A percentile compares a stretch with the other conserved stretches of the same genome.
These are phyloP conservation scores for Vigna reflexopilosa DNA, from an alignment of 306 rosid species.

Conservation along the genomic window DNA sequence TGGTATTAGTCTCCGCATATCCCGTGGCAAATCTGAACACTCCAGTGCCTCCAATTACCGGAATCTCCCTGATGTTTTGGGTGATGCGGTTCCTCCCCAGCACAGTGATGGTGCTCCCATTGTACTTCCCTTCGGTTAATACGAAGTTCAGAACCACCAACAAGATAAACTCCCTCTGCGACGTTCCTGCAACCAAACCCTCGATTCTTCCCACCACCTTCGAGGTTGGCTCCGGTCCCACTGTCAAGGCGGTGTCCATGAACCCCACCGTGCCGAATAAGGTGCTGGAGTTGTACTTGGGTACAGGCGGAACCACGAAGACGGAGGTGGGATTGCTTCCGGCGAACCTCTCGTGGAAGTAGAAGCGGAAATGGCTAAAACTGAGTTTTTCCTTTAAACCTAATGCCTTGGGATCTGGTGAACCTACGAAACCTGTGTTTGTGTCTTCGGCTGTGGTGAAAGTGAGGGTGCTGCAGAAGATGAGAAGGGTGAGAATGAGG, in stretches of 20 bases:
- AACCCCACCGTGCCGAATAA: conserved; percentile 43
- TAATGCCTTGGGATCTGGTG: conserved; percentile 31
- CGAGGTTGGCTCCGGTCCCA: conserved; percentile 46
- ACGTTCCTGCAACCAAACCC: conserved; percentile 60
- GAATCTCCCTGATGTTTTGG: background rate
- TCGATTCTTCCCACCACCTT: conserved; percentile 54
- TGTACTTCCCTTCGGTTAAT: conserved; percentile 65
- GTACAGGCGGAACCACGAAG: conserved; percentile 5
- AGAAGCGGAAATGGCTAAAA: conserved; percentile 61
- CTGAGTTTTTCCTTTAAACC: conserved; percentile 49
- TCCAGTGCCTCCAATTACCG: background rate
- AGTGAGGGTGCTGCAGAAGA: background rate
- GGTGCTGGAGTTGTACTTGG: conserved; percentile 31
- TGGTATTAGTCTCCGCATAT: background rate
- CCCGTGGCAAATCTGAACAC: background rate
- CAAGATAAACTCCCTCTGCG: conserved; percentile 44
- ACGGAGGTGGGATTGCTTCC: conserved; percentile 42
- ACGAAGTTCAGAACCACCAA: conserved; percentile 69
- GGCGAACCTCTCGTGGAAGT: conserved; percentile 60
- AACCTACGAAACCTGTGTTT: conserved; percentile 38
- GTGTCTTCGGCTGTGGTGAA: background rate
- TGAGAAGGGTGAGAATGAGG: conserved; percentile 15
- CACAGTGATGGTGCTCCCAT: conserved; percentile 62
- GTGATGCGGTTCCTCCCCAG: background rate
- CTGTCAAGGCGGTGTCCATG: conserved; percentile 50